phyloP scores from a whole-genome alignment of 2,329 filamentous ascomycete genomes.

The Sporothrix mexicana region DNA sequence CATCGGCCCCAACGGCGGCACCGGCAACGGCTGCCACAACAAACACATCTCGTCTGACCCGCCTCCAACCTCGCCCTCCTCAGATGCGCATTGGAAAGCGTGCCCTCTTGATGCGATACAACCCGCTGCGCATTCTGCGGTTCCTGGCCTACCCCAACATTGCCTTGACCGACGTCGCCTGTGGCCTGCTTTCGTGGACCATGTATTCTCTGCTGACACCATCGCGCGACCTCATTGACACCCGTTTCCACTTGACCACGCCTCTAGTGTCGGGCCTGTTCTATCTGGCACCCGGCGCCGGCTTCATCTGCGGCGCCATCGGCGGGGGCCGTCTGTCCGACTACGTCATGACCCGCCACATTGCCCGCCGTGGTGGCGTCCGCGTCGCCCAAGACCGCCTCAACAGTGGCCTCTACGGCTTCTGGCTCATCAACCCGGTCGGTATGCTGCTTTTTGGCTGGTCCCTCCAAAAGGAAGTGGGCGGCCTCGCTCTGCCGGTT shows the following conservation, averaged over 20 bases:
- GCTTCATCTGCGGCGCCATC: constrained; percentile 72
- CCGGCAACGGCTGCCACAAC: constrained; percentile 4
- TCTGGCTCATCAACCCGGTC: constrained; percentile 62
- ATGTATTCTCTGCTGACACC: constrained; percentile 65
- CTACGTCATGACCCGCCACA: constrained; percentile 68
- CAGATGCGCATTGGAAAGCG: constrained; percentile 22
- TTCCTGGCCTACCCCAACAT: constrained; percentile 29
- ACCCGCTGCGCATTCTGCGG: constrained; percentile 28
- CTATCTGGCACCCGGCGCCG: constrained; percentile 74
- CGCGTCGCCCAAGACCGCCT: constrained; percentile 73
- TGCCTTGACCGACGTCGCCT: constrained; percentile 37
- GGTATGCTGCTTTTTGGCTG: constrained; percentile 69
- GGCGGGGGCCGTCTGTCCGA: constrained; percentile 76
- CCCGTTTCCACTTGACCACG: constrained; percentile 69
- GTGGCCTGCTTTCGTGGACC: constrained; percentile 72
- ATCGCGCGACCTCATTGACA: constrained; percentile 75
- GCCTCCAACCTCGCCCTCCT: constrained; percentile 27
- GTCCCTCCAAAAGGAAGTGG: constrained; percentile 56
- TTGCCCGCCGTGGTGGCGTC: constrained; percentile 60
- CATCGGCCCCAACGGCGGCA: not conserved
- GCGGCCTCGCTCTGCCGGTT: constrained; percentile 66
- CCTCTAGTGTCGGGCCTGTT: constrained; percentile 73
- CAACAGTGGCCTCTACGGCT: constrained; percentile 61
- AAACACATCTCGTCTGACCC: not conserved
- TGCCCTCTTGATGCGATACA: constrained; percentile 23